These are phyloP conservation scores for Monilinia polystroma DNA, from an alignment of 2,329 filamentous ascomycete species.

Conservation along the genomic window DNA sequence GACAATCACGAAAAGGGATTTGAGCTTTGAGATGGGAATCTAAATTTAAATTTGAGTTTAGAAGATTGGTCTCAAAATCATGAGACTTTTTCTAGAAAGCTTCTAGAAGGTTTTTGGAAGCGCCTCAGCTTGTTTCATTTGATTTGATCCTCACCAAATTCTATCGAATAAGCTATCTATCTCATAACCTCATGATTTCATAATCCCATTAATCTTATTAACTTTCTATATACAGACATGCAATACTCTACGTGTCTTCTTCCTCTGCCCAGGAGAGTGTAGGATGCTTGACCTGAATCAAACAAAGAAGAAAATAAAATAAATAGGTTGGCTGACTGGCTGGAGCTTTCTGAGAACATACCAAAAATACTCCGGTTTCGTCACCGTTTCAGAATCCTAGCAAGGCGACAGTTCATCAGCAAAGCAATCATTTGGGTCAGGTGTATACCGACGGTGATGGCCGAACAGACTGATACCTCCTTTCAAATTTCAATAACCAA, in stretches of 20 bases:
- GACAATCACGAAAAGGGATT: too few species aligned
- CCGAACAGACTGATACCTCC: not conserved
- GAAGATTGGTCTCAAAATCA: not conserved
- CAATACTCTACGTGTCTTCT: slow-evolving; percentile 3
- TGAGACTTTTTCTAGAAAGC: not conserved
- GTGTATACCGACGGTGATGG: slow-evolving; percentile 15
- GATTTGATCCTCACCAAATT: too few species aligned
- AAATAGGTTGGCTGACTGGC: not conserved
- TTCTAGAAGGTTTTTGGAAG: slow-evolving; percentile 12
- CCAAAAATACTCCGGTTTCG: slow-evolving; percentile 5
- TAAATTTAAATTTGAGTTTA: not conserved
- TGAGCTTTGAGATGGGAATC: not conserved
- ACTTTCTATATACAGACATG: not conserved
- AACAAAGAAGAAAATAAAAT: not conserved
- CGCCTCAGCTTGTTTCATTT: not conserved
- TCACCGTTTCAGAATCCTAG: slow-evolving; percentile 5
- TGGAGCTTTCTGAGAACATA: not conserved
- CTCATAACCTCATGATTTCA: not conserved
- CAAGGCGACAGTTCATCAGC: not conserved
- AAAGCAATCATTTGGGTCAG: not conserved
- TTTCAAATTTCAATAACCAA: not conserved
- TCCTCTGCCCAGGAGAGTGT: not conserved
- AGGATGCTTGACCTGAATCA: slow-evolving; percentile 5
- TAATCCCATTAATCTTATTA: too few species aligned
- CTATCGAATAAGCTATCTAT: not conserved